phyloP scores from a whole-genome alignment of 1,284 basidiomycete genomes.

The Schizopora paradoxa region DNA sequence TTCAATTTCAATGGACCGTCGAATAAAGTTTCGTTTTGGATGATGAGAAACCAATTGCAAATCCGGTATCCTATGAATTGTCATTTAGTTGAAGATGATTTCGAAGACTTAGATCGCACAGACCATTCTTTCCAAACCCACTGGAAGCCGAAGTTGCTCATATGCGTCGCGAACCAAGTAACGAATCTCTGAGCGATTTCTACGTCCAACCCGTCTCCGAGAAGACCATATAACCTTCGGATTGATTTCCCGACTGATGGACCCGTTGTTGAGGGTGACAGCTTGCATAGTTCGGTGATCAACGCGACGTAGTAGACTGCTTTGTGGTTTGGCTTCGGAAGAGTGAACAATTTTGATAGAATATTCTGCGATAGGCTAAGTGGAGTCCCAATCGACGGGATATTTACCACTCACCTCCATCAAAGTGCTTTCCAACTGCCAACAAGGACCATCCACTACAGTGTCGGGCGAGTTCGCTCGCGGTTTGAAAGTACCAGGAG shows the following conservation, averaged over 20 bases:
- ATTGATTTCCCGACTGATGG: conserved; percentile 96
- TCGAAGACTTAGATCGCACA: conserved; percentile 23
- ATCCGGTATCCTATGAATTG: conserved; percentile 74
- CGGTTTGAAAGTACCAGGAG: conserved; percentile 80
- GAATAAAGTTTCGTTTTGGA: conserved; percentile 84
- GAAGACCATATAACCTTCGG: conserved; percentile 71
- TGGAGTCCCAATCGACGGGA: neutral
- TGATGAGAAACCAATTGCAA: conserved; percentile 67
- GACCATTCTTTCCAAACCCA: conserved; percentile 99
- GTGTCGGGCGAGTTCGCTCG: conserved; percentile 52
- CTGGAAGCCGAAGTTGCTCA: conserved; percentile 96
- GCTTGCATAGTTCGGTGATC: conserved; percentile 91
- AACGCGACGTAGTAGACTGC: conserved; percentile 85
- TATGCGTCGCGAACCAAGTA: conserved; percentile 95
- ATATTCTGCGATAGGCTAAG: conserved; percentile 46
- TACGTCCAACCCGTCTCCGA: conserved; percentile 82
- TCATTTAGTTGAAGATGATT: conserved; percentile 7
- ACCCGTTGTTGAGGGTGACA: conserved; percentile 87
- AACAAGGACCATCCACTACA: conserved; percentile 54
- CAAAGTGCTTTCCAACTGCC: conserved; percentile 76
- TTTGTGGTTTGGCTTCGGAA: conserved; percentile 76
- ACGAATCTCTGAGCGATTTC: conserved; percentile 79
- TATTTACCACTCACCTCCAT: conserved; percentile 55
- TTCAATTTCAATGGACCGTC: conserved; percentile 86
- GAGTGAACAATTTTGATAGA: conserved; percentile 68